These are phyloP conservation scores for Avena eriantha DNA, from an alignment of 176 grass and related monocot genomes.

Conservation along the genomic window DNA sequence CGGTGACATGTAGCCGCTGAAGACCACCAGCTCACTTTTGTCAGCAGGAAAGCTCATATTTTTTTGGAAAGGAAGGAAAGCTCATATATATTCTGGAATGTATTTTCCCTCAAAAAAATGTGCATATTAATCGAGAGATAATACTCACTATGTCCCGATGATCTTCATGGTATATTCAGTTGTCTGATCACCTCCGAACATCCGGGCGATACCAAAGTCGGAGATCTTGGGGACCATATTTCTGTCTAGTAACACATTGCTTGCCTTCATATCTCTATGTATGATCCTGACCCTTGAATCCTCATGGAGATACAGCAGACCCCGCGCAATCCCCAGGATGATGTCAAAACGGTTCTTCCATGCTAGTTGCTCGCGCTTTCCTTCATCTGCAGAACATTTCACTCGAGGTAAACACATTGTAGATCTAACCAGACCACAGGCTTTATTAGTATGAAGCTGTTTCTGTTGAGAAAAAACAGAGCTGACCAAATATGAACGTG, in stretches of 20 bases:
- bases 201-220: conserved; percentile 53
- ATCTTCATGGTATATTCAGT: conserved; percentile 46
- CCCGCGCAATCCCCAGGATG: conserved; percentile 48
- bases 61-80: no score
- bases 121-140: neutral
- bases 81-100: neutral
- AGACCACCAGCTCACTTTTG: neutral
- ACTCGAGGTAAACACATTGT: neutral
- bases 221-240: conserved; percentile 56
- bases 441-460: no score
- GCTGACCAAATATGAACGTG: conserved; percentile 62
- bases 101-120: neutral
- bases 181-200: conserved; percentile 61
- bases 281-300: conserved; percentile 68
- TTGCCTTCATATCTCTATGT: conserved; percentile 55
- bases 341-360: conserved; percentile 52
- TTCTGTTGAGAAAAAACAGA: neutral
- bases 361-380: conserved; percentile 27
- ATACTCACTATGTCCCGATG: conserved; percentile 61
- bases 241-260: conserved; percentile 54
- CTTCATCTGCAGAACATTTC: conserved; percentile 38
- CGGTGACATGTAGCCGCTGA: no score
- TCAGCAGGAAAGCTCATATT: neutral
- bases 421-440: neutral
- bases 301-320: conserved; percentile 57